These are phyloP conservation scores for Suhomyces maxii DNA, from an alignment of 1,139 yeast genomes.

Conservation along the genomic window DNA sequence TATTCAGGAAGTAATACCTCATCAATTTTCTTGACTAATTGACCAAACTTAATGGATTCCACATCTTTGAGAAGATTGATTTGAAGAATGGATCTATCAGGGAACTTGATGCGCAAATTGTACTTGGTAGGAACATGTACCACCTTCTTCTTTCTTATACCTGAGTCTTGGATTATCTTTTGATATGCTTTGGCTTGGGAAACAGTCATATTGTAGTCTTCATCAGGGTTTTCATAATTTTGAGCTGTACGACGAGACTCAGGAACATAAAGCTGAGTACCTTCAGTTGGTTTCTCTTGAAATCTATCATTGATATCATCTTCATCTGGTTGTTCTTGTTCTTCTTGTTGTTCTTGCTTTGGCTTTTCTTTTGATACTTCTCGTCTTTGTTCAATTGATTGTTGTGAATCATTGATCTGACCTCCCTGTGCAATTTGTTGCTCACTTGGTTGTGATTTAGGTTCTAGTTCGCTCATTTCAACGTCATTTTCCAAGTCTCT, in stretches of 20 bases:
- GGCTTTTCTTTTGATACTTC: neutral
- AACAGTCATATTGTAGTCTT: slow-evolving; percentile 51
- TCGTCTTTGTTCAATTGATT: neutral
- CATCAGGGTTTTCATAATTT: slow-evolving; percentile 43
- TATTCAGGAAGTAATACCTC: slow-evolving; percentile 39
- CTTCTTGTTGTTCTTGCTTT: neutral
- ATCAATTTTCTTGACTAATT: slow-evolving; percentile 39
- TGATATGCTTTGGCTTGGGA: slow-evolving; percentile 57
- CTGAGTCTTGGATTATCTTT: slow-evolving; percentile 41
- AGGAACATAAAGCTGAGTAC: slow-evolving; percentile 28
- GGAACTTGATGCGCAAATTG: slow-evolving; percentile 51
- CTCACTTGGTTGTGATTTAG: neutral
- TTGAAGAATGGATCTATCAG: slow-evolving; percentile 53
- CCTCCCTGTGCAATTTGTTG: neutral
- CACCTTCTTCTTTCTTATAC: slow-evolving; percentile 29
- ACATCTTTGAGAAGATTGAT: slow-evolving; percentile 43
- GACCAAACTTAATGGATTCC: slow-evolving; percentile 39
- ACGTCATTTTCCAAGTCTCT: neutral
- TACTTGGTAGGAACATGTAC: slow-evolving; percentile 29
- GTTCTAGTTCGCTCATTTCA: neutral
- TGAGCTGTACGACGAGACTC: slow-evolving; percentile 8
- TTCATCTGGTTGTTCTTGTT: neutral
- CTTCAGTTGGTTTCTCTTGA: slow-evolving; percentile 4
- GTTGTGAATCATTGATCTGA: neutral
- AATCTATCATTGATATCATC: neutral